Percentiles rank a stretch among this genome's conserved stretches.
phyloP scores from a whole-genome alignment of 495 filamentous ascomycete genomes.

The Podospora didyma region DNA sequence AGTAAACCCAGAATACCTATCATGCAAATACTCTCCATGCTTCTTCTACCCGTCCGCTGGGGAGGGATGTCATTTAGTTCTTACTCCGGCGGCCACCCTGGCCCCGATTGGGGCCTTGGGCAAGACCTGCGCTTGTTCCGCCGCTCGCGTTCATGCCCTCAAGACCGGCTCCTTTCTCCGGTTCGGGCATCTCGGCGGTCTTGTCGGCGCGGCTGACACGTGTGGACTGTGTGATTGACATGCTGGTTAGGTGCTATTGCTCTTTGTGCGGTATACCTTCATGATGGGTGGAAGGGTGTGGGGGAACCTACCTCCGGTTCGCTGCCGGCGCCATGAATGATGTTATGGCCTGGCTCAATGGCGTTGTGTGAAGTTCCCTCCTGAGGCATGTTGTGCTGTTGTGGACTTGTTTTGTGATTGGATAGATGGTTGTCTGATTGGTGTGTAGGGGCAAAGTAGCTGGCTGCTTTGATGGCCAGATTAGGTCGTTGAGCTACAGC shows the following conservation, averaged over 20 bases:
- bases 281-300: no score
- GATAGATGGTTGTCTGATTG: no score
- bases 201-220: constrained; percentile 35
- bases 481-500: no score
- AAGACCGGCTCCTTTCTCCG: constrained; percentile 30
- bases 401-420: no score
- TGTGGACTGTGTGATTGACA: constrained; percentile 10
- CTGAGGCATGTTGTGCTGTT: constrained; percentile 29
- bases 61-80: not conserved
- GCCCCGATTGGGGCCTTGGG: constrained; percentile 13
- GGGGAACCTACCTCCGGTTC: no score
- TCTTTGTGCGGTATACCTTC: no score
- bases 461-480: no score
- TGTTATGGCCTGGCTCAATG: constrained; percentile 30
- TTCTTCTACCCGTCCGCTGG: no score
- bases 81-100: constrained; percentile 5
- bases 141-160: constrained; percentile 25
- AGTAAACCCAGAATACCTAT: no score
- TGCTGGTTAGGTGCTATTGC: no score
- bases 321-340: constrained; percentile 36
- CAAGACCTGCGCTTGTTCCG: constrained; percentile 27
- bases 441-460: no score
- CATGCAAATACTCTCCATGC: no score
- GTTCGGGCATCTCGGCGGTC: constrained; percentile 35
- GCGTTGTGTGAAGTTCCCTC: constrained; percentile 33